phyloP scores from a whole-genome alignment of 331 rosid genomes.

The Erythrophleum ivorense region DNA sequence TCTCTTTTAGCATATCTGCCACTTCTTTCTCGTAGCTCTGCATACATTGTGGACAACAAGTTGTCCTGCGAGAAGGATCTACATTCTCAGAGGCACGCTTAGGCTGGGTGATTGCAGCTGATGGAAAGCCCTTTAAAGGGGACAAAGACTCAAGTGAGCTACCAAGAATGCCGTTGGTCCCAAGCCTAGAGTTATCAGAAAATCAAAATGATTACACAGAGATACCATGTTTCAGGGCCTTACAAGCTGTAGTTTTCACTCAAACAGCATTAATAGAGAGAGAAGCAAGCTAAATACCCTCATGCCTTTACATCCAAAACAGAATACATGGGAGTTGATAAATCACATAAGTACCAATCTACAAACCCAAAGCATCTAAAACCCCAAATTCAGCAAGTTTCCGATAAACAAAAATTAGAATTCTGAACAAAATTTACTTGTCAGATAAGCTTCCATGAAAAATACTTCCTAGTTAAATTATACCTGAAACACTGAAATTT shows the following conservation, averaged over 20 bases:
- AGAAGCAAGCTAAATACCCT: slow-evolving; percentile 31
- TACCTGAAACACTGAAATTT: background rate
- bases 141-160: slow-evolving; percentile 80
- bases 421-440: slow-evolving; percentile 35
- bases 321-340: background rate
- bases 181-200: slow-evolving; percentile 60
- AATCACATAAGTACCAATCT: background rate
- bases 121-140: slow-evolving; percentile 65
- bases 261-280: slow-evolving; percentile 3
- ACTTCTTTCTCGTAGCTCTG: slow-evolving; percentile 66
- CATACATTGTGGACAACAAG: slow-evolving; percentile 74
- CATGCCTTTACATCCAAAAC: slow-evolving; percentile 35
- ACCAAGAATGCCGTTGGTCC: slow-evolving; percentile 79
- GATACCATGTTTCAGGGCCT: slow-evolving; percentile 37
- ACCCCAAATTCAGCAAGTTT: slow-evolving; percentile 6
- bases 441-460: slow-evolving; percentile 34
- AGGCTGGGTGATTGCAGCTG: slow-evolving; percentile 51
- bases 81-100: slow-evolving; percentile 60
- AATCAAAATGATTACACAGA: slow-evolving; percentile 36
- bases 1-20: slow-evolving; percentile 61
- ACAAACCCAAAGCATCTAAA: background rate
- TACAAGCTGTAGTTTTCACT: slow-evolving; percentile 21
- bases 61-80: slow-evolving; percentile 57
- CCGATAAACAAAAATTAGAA: slow-evolving; percentile 9
- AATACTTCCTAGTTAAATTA: background rate